Percentiles rank a stretch among this genome's conserved stretches.
Evolutionary conservation across 169 alveolate genomes (phyloP).

Genomic region (Plasmodium gallinaceum): DNA sequence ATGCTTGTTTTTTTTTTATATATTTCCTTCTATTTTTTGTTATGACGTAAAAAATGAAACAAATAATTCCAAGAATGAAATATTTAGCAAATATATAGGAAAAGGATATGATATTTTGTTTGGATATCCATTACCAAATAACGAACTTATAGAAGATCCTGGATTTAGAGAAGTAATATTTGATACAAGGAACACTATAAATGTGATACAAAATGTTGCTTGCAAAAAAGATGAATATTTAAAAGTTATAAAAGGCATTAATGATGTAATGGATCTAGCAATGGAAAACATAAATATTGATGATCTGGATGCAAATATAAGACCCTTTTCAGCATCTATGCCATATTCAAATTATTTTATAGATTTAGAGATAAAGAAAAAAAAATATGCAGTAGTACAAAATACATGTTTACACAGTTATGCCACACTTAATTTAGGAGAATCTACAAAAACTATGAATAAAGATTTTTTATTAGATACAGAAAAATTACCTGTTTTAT

Average conservation of each 20-base stretch:
- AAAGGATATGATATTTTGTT: conserved; percentile 67
- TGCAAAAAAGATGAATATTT: conserved; percentile 67
- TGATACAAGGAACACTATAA: conserved; percentile 33
- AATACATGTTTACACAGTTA: conserved; percentile 51
- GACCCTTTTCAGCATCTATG: conserved; percentile 73
- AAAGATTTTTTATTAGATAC: conserved; percentile 35
- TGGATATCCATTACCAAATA: conserved; percentile 72
- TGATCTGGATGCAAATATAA: conserved; percentile 25
- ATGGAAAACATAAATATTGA: conserved; percentile 63
- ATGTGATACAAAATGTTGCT: conserved; percentile 8
- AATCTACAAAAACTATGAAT: conserved; percentile 30
- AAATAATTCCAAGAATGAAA: conserved; percentile 14
- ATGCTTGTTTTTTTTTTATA: background rate
- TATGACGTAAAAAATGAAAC: background rate
- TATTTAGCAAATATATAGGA: conserved; percentile 52
- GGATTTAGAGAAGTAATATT: conserved; percentile 53
- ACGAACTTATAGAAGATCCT: conserved; percentile 58
- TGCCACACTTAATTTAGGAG: conserved; percentile 43
- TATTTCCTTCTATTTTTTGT: background rate
- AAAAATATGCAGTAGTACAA: conserved; percentile 51
- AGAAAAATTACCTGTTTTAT: conserved; percentile 53
- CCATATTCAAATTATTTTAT: conserved; percentile 59
- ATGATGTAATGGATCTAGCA: conserved; percentile 55
- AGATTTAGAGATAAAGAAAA: conserved; percentile 60
- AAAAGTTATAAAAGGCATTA: conserved; percentile 40